These are phyloP conservation scores for Entomortierella parvispora DNA, from an alignment of 192 early-diverging fungal species.

Conservation along the genomic window DNA sequence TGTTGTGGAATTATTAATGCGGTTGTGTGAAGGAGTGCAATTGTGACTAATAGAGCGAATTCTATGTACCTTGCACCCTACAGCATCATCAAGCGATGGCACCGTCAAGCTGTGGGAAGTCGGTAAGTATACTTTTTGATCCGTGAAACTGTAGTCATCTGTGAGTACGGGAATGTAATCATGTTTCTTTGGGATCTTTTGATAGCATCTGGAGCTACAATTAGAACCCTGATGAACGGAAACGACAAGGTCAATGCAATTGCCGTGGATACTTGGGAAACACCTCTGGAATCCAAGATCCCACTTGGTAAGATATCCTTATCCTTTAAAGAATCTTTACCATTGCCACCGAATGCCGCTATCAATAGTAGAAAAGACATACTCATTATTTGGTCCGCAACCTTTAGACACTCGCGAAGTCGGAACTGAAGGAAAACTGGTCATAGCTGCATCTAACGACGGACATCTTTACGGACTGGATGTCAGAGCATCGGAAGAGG, in stretches of 20 bases:
- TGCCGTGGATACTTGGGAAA: conserved; percentile 29
- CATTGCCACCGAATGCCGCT: no score
- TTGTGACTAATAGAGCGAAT: neutral
- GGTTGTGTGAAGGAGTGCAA: neutral
- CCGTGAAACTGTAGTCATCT: neutral
- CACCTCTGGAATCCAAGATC: conserved; percentile 17
- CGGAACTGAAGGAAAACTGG: conserved; percentile 56
- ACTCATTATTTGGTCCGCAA: neutral
- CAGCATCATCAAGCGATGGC: conserved; percentile 66
- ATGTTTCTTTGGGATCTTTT: neutral
- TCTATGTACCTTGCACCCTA: neutral
- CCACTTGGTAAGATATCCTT: conserved; percentile 40
- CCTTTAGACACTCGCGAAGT: conserved; percentile 56
- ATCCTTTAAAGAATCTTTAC: no score
- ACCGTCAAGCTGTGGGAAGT: conserved; percentile 68
- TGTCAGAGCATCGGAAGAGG: conserved; percentile 59
- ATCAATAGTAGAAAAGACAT: neutral
- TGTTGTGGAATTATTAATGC: conserved; percentile 2
- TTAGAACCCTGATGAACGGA: conserved; percentile 48
- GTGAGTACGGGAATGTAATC: neutral
- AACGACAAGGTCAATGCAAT: conserved; percentile 49
- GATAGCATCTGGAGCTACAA: conserved; percentile 54
- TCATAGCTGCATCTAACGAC: conserved; percentile 50
- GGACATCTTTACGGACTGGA: conserved; percentile 58
- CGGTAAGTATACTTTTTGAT: conserved; percentile 42